Conservation (phyloP, 352 stramenopile genomes). For the Phytophthora hybrid region DNA sequence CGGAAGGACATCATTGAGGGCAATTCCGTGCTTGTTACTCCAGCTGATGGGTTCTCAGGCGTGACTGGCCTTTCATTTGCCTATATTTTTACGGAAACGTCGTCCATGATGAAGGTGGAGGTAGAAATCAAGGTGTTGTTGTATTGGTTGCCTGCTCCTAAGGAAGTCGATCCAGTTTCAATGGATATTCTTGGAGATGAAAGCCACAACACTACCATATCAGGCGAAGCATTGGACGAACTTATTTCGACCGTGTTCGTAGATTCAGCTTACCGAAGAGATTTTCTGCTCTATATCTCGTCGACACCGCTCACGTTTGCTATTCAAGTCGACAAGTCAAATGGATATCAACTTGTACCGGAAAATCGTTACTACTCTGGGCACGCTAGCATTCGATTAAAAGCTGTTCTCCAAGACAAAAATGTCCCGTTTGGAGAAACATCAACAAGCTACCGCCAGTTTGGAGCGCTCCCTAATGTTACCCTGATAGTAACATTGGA, state of each 20-base stretch:
- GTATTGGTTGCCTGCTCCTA: constrained; percentile 27
- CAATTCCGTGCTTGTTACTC: constrained; percentile 13
- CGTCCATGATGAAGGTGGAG: constrained; percentile 26
- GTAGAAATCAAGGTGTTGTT: constrained; percentile 23
- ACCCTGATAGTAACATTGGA: constrained; percentile 29
- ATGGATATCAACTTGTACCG: constrained; percentile 27
- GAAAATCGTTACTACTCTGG: constrained; percentile 38
- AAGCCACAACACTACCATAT: constrained; percentile 23
- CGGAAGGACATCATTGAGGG: constrained; percentile 15
- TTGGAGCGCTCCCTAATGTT: constrained; percentile 30
- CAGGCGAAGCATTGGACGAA: constrained; percentile 9
- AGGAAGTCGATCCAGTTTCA: constrained; percentile 26
- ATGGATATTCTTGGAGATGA: constrained; percentile 17
- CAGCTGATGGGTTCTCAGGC: constrained; percentile 20
- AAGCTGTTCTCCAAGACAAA: constrained; percentile 34
- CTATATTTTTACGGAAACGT: constrained; percentile 28
- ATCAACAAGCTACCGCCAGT: constrained; percentile 15
- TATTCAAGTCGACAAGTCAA: background rate
- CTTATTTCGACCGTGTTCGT: constrained; percentile 33
- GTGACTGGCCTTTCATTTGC: constrained; percentile 17
- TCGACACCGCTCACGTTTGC: constrained; percentile 30
- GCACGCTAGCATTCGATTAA: constrained; percentile 30
- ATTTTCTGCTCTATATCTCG: constrained; percentile 30
- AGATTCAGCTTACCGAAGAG: constrained; percentile 24
- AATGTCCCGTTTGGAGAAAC: constrained; percentile 19